Conservation (phyloP, 129 eudicot genomes). For the Flaveria sonorensis region DNA sequence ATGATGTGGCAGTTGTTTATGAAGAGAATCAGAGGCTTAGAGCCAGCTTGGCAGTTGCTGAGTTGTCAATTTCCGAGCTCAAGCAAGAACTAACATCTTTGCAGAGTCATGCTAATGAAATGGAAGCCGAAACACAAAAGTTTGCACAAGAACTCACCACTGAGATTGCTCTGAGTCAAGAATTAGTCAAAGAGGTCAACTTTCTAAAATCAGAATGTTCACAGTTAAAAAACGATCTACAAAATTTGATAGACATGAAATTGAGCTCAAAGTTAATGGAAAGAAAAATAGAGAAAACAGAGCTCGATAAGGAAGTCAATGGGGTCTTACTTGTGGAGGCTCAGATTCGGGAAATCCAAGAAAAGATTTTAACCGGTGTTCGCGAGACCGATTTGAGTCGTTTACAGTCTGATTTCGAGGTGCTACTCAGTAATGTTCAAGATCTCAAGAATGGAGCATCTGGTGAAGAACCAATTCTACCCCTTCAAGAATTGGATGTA, state of each 20-base stretch:
- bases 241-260: conserved; percentile 48
- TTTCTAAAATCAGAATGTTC: conserved; percentile 65
- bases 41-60: conserved; percentile 73
- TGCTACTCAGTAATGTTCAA: conserved; percentile 44
- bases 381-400: conserved; percentile 49
- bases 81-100: conserved; percentile 60
- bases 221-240: conserved; percentile 58
- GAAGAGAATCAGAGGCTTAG: conserved; percentile 70
- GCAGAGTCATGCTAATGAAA: conserved; percentile 70
- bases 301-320: conserved; percentile 42
- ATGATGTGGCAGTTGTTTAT: conserved; percentile 50
- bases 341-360: conserved; percentile 60
- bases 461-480: conserved; percentile 45
- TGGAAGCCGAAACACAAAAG: conserved; percentile 64
- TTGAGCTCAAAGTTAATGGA: conserved; percentile 34
- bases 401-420: conserved; percentile 63
- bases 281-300: conserved; percentile 17
- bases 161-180: conserved; percentile 68
- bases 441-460: conserved; percentile 55
- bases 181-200: conserved; percentile 66
- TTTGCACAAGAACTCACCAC: conserved; percentile 46
- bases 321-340: conserved; percentile 54
- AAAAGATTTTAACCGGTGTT: conserved; percentile 45
- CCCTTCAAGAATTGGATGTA: conserved; percentile 60
- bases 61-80: conserved; percentile 73